Evolutionary conservation across 2,329 filamentous ascomycete genomes (phyloP).

Genomic region (Ceratocystis diversiconidia): DNA sequence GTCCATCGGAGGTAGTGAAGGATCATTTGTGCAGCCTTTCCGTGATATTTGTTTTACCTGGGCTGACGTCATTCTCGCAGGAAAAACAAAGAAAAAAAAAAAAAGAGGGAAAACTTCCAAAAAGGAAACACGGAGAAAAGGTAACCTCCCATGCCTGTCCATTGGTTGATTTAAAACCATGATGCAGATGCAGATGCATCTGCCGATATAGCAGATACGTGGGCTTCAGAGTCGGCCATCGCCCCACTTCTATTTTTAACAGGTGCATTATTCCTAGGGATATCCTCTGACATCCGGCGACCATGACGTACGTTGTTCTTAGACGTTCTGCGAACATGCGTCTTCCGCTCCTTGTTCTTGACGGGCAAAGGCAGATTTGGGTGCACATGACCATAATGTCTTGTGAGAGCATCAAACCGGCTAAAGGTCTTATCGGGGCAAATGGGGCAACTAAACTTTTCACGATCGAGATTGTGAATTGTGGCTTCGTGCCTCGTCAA

Average conservation of each 20-base stretch:
- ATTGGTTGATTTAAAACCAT: background rate
- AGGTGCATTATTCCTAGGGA: background rate
- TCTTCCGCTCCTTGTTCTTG: slow-evolving; percentile 27
- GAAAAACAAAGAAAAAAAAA: background rate
- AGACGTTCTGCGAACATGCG: background rate
- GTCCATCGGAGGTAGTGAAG: background rate
- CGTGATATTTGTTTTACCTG: background rate
- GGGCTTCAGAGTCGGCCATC: background rate
- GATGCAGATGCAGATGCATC: background rate
- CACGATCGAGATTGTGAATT: slow-evolving; percentile 87
- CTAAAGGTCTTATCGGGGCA: slow-evolving; percentile 98
- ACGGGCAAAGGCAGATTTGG: slow-evolving; percentile 75
- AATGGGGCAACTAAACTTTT: slow-evolving; percentile 83
- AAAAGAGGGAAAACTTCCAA: background rate
- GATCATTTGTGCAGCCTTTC: background rate
- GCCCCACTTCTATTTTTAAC: background rate
- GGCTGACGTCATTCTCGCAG: background rate
- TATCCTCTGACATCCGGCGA: slow-evolving; percentile 1
- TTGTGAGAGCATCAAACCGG: slow-evolving; percentile 80
- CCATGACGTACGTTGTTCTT: background rate
- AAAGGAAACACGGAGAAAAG: background rate
- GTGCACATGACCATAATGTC: slow-evolving; percentile 89
- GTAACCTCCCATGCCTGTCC: background rate
- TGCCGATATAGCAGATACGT: background rate
- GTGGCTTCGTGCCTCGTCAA: slow-evolving; percentile 93